Evolutionary conservation across 2,329 filamentous ascomycete species (phyloP).

Genomic region (Pseudogymnoascus sp.): DNA sequence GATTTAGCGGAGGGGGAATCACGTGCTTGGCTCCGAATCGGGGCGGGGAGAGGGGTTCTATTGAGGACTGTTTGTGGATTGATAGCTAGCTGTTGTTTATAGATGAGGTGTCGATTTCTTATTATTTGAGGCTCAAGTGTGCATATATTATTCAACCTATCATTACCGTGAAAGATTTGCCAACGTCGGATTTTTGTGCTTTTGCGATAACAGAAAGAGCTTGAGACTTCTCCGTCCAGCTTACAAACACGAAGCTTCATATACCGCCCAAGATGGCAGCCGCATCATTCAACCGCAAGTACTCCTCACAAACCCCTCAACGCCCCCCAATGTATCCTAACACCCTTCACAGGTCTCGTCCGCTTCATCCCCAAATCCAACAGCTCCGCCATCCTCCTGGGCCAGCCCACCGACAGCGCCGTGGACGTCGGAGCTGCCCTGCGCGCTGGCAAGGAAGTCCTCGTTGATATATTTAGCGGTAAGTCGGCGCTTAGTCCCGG

Average conservation of each 20-base stretch:
- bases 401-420: slow-evolving; percentile 43
- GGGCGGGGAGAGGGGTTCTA: background rate
- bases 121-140: background rate
- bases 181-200: background rate
- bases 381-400: slow-evolving; percentile 43
- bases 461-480: slow-evolving; percentile 49
- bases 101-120: background rate
- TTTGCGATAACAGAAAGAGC: background rate
- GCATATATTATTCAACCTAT: background rate
- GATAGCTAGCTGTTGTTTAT: background rate
- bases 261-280: background rate
- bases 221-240: background rate
- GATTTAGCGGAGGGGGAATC: background rate
- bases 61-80: background rate
- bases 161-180: background rate
- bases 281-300: slow-evolving; percentile 7
- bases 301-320: background rate
- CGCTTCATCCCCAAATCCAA: slow-evolving; percentile 46
- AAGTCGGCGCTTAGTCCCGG: slow-evolving; percentile 49
- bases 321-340: background rate
- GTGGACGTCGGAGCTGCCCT: slow-evolving; percentile 51
- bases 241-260: background rate
- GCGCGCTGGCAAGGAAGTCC: slow-evolving; percentile 46
- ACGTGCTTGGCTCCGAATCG: no score
- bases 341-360: slow-evolving; percentile 41